Percentiles rank a stretch among this genome's conserved stretches.
Evolutionary conservation across 768 basidiomycete species (phyloP).

Genomic region (Paxillus involutus): DNA sequence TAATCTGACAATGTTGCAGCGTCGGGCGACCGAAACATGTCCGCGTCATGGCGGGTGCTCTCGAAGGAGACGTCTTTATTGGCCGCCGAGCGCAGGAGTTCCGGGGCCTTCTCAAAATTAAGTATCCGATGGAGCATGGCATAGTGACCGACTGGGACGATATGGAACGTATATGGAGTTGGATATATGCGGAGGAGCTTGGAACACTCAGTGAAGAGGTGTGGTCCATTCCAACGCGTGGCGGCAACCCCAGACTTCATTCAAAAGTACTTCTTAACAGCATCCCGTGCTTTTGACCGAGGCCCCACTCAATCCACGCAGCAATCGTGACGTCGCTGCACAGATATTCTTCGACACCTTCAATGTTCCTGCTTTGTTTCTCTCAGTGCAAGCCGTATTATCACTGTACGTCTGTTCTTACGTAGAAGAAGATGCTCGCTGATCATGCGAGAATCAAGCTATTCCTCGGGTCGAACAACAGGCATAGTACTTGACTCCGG

Average conservation of each 20-base stretch:
- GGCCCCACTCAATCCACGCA: slow-evolving; percentile 94
- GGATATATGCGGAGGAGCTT: slow-evolving; percentile 95
- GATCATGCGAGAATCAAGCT: slow-evolving; percentile 49
- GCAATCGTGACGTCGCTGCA: slow-evolving; percentile 93
- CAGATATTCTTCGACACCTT: slow-evolving; percentile 99
- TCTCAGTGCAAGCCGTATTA: slow-evolving; percentile 94
- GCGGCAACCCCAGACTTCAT: neutral
- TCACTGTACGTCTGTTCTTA: slow-evolving; percentile 70
- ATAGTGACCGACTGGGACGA: slow-evolving; percentile 99
- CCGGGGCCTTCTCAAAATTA: slow-evolving; percentile 93
- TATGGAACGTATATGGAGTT: slow-evolving; percentile 99
- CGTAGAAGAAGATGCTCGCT: neutral
- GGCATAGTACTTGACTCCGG: slow-evolving; percentile 99
- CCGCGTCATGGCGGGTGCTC: slow-evolving; percentile 95
- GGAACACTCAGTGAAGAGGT: slow-evolving; percentile 98
- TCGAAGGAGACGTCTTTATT: slow-evolving; percentile 96
- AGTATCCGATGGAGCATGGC: slow-evolving; percentile 99
- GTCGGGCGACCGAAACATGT: slow-evolving; percentile 97
- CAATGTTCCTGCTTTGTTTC: slow-evolving; percentile 97
- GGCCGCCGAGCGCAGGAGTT: slow-evolving; percentile 95
- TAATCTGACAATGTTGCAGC: slow-evolving; percentile 41
- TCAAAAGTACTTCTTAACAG: slow-evolving; percentile 41
- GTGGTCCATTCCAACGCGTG: slow-evolving; percentile 12
- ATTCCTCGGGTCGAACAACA: slow-evolving; percentile 96
- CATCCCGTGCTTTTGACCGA: slow-evolving; percentile 98